A percentile compares a stretch with the other conserved stretches of the same genome.
phyloP scores from a whole-genome alignment of 768 basidiomycete genomes.

The Rossbeevera mucosa region DNA sequence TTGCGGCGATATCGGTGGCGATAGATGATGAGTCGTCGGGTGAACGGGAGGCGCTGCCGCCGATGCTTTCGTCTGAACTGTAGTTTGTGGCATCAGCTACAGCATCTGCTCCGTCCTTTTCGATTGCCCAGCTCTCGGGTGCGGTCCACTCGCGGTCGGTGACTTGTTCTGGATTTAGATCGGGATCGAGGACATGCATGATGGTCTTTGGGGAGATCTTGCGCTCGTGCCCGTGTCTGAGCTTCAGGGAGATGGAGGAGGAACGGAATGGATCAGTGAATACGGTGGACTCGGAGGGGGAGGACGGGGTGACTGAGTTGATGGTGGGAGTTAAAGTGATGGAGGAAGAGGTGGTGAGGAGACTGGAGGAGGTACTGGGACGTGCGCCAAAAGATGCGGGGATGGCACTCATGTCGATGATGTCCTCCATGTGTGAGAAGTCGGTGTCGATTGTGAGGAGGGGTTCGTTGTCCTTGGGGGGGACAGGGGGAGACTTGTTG shows the following conservation, averaged over 20 bases:
- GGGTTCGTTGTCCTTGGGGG: conserved; percentile 15
- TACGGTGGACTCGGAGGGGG: conserved; percentile 21
- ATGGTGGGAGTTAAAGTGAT: conserved; percentile 28
- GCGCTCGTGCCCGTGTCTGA: conserved; percentile 28
- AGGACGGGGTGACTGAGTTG: conserved; percentile 39
- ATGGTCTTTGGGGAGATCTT: conserved; percentile 53
- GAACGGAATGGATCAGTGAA: conserved; percentile 38
- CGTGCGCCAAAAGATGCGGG: conserved; percentile 10
- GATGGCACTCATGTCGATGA: conserved; percentile 46
- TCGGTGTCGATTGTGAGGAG: conserved; percentile 23
- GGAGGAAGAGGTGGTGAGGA: conserved; percentile 13
- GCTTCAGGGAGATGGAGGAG: conserved; percentile 14
- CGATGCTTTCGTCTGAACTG: conserved; percentile 34
- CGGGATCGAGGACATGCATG: conserved; percentile 8
- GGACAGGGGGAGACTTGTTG: background rate
- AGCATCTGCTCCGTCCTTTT: conserved; percentile 40
- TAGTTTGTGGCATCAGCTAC: conserved; percentile 37
- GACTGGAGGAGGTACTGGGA: conserved; percentile 20
- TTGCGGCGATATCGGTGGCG: conserved; percentile 9
- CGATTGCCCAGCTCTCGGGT: conserved; percentile 76
- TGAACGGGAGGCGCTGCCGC: conserved; percentile 15
- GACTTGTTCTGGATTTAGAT: conserved; percentile 6
- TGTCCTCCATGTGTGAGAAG: conserved; percentile 71
- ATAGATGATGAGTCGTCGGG: conserved; percentile 12
- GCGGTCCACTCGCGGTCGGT: conserved; percentile 52